Evolutionary conservation across 345 rosid species (phyloP), one percentile per base, ranked within the genome.

Genomic region (Brassica cretica): DNA sequence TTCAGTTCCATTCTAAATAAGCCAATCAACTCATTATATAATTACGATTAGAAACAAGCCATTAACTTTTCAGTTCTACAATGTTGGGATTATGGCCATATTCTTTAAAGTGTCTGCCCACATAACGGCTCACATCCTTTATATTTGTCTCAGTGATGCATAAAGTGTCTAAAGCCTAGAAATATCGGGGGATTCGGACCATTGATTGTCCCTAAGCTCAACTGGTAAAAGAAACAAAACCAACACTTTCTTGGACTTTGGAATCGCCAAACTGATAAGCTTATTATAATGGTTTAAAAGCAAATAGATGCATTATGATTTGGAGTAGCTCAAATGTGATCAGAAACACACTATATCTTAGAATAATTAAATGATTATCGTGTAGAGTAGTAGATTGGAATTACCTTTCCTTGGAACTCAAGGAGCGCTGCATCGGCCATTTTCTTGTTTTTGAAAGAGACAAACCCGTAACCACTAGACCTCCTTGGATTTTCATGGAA

Each of bases 391-490:
- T 29, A 65, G 27, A 5, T 72, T 55, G 76, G 49, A 76, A 62
- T 64, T 82, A 93, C 98, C 96, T 93, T 91, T 68, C 86, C 96
- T 79, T 87, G 81, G 64, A 87, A 88, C 60, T 87, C 66, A 78
- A 85, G 44, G 66, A 91, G 73, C 3, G 94, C 94, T 11, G 77
- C 83, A 11, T 93, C 94, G 5, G 94, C 98, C 63, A 80, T 88
- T 82, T 84, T 89, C 84, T 87, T 91, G 80, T 87, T 80, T 82
- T 88, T 88, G 85, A 93, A 91, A 55, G 94, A 80, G 44, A 91
- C 94, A 86, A 93, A 89, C 9, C 94, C 96, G 68, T 91, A 89
- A 7, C 98, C 96, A 59, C 96, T 82, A 18, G 93, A 83, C 84
- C 84, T 86, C 80, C 93, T 84, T 0, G 94, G 91, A 74, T 88